phyloP scores from a whole-genome alignment of 257 asterid genomes.

The Solanum ahanhuiri region DNA sequence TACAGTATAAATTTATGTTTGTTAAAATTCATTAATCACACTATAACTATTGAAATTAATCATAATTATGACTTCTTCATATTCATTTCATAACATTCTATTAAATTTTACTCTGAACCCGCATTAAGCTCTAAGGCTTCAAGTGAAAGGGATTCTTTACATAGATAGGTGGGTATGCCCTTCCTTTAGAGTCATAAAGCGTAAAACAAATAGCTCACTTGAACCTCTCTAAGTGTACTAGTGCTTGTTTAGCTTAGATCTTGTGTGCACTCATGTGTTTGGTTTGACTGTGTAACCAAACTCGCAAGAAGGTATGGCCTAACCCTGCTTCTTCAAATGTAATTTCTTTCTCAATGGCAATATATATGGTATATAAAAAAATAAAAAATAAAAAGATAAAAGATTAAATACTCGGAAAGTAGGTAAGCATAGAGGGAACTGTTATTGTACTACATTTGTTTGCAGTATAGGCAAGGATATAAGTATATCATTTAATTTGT shows the following conservation, averaged over 20 bases:
- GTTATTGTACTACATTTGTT: too few relatives aligned
- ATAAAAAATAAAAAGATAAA: too few relatives aligned
- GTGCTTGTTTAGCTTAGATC: neutral
- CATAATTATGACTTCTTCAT: neutral
- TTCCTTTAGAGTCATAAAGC: too few relatives aligned
- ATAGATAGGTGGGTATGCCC: too few relatives aligned
- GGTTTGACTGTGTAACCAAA: neutral
- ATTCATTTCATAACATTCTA: neutral
- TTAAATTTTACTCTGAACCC: too few relatives aligned
- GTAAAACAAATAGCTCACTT: too few relatives aligned
- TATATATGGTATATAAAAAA: neutral
- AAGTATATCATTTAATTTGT: too few relatives aligned
- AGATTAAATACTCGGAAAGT: neutral
- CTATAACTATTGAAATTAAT: neutral
- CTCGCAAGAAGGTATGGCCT: neutral
- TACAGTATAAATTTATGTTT: neutral
- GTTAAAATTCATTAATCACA: neutral
- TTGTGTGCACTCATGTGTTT: neutral
- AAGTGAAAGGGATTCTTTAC: neutral
- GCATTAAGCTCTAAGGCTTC: neutral
- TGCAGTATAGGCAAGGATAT: neutral
- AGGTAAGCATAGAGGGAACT: neutral
- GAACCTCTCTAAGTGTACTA: neutral
- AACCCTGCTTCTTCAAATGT: neutral
- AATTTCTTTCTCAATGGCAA: neutral